Evolutionary conservation across 306 rosid species (phyloP), one percentile per base, ranked within the genome.

Genomic region (Begonia peltatifolia): DNA sequence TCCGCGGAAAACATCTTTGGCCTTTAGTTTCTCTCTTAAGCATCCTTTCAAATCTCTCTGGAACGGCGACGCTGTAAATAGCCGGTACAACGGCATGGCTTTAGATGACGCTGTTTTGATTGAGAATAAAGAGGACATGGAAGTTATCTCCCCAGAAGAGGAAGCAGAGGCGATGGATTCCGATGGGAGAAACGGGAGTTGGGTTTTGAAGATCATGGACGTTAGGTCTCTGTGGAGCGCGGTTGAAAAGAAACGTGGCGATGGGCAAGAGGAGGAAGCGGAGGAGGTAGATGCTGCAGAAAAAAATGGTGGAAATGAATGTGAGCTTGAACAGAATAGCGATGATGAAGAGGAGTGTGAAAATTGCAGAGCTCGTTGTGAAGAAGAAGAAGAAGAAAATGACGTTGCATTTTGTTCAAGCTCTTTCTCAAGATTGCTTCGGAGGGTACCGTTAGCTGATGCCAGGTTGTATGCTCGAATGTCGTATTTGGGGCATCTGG

Each of bases 141-240:
- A 60, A 55, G 63, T 48, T 10, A 60, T 51, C 17, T 18, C 1
- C 12, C 55, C 55, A 35, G 74, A 65, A 11, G 80, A 64, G 10
- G 66, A 60, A 42, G 55, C 52, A 10, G 46, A 63, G 42, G 42
- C 38, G 10, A 16, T 15, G 36, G 62, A 13, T n/a, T 35, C 53
- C 1, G 89, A 64, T 30, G 68, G 30, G 42, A 68, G 53, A 15
- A 71, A 46, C 11, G 83, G 41, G 22, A 83, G 78, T 53, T 90
- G 95, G 99, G 84, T 86, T 48, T 70, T 83, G 66, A 90, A 86
- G 78, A 90, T 86, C 68, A 65, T 86, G 62, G 77, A 72, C 0
- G 83, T 81, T 18, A 75, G 77, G 62, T 83, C 95, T 41, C 48
- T 64, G 47, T 84, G 87, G 96, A 61, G 68, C 59, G 81, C 74